Base-by-base conservation (phyloP, 768 basidiomycete genomes). In the Glaciozyma antarctica region DNA sequence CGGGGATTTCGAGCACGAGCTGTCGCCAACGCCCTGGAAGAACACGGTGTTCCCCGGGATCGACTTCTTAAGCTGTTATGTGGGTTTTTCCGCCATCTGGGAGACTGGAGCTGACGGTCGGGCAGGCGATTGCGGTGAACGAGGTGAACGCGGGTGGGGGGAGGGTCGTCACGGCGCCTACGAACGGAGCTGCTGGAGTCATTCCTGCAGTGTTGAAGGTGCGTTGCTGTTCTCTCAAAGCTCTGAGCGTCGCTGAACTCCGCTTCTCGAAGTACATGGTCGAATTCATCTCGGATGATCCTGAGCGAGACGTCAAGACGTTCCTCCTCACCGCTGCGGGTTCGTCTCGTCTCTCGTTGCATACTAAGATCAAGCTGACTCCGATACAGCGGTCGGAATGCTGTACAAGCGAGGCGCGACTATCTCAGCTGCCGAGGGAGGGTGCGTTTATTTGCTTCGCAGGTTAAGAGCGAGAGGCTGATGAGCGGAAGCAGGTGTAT, bases 351-450 rank as follows among this genome's bases (percentile, higher is more conserved):
- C 26, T 28, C 68, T 28, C 55, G 24, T 17, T 53, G 30, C 6
- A 60, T 41, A 22, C 16, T 7, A 15, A 15, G 44, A 12, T 56
- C 15, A 38, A 9, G 44, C 13, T 34, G 24, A 60, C 65, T 68
- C 51, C 59, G 56, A 22, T 30, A 48, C 58, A 58, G 77, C 92
- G 13, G 78, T 94, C 60, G 91, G 93, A 21, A 95, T 95, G 92
- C 79, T 95, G 41, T 94, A 91, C 80, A 97, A 98, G 76, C 84
- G 93, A 65, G 91, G 92, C n/a, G 90, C 90, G 67, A 94, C 93
- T 2, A 95, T 97, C 58, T 89, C 88, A 55, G 93, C 93, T 19
- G 92, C 94, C 0, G 94, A 98, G 77, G 93, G 93, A 24, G 77
- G 91, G 86, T 75, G 73, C 55, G 75, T 32, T 45, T n/a, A 22